Evolutionary conservation across 306 rosid species (phyloP).

Genomic region (Ammopiptanthus mongolicus): DNA sequence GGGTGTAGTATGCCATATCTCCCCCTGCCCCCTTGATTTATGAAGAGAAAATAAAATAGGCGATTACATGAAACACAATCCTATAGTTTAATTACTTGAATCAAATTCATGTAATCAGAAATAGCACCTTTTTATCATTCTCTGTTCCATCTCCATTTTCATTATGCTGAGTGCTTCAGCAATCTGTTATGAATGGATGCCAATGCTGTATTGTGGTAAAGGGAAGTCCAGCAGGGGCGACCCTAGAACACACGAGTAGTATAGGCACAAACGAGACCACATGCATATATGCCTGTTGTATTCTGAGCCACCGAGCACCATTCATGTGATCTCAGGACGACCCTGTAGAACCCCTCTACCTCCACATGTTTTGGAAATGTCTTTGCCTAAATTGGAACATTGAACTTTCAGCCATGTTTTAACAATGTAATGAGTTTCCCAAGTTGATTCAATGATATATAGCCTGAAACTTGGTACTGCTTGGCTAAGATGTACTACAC

Average conservation of each 20-base stretch:
- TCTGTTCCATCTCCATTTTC: no score
- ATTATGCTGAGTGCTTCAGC: no score
- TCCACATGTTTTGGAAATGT: not conserved
- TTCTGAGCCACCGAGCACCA: not conserved
- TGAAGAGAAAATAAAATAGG: no score
- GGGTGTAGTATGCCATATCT: no score
- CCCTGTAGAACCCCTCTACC: conserved; percentile 56
- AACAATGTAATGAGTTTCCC: not conserved
- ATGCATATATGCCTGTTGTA: not conserved
- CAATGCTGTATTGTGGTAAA: conserved; percentile 11
- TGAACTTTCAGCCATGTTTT: not conserved
- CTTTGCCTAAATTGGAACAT: not conserved
- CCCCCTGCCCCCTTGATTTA: no score
- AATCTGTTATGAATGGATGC: no score
- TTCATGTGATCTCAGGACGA: conserved; percentile 57
- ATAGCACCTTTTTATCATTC: no score
- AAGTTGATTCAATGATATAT: conserved; percentile 6
- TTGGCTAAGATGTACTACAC: conserved; percentile 32
- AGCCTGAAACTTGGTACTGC: conserved; percentile 28
- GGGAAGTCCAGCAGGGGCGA: conserved; percentile 69
- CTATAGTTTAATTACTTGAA: no score
- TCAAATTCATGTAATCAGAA: no score
- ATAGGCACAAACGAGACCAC: not conserved
- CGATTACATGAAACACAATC: no score
- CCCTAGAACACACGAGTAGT: conserved; percentile 68